These are phyloP conservation scores for Solanum pimpinellifolium DNA, from an alignment of 257 asterid genomes.

Conservation along the genomic window DNA sequence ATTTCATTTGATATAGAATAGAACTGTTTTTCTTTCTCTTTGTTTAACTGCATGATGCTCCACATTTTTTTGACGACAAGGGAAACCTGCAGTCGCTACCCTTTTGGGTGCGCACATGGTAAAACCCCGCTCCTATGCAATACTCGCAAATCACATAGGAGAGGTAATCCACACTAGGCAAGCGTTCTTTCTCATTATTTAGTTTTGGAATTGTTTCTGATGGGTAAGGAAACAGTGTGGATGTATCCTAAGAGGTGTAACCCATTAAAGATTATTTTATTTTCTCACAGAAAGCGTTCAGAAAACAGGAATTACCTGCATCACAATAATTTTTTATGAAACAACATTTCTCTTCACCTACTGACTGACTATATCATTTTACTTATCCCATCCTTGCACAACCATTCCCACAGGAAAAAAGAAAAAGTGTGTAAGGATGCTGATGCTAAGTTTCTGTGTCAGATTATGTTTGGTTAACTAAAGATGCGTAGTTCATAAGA, in stretches of 20 bases:
- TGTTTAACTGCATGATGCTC: background rate
- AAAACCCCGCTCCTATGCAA: too few relatives aligned
- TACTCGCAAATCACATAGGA: too few relatives aligned
- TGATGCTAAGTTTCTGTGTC: background rate
- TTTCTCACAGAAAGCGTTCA: background rate
- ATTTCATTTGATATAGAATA: background rate
- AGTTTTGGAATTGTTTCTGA: background rate
- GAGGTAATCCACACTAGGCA: too few relatives aligned
- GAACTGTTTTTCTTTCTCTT: background rate
- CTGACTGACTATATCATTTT: background rate
- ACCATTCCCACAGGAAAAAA: background rate
- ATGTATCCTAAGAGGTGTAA: background rate
- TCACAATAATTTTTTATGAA: background rate
- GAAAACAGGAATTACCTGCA: background rate
- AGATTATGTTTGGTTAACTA: background rate
- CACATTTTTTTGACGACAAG: background rate
- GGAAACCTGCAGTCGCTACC: too few relatives aligned
- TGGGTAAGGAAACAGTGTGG: background rate
- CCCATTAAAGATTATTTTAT: background rate
- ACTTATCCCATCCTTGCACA: background rate
- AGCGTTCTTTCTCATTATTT: background rate
- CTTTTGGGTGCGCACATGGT: too few relatives aligned
- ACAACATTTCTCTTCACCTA: background rate
- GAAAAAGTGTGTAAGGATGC: background rate
- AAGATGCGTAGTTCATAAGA: background rate